Base-by-base conservation (phyloP, 306 rosid genomes). In the Boehmeria nivea region DNA sequence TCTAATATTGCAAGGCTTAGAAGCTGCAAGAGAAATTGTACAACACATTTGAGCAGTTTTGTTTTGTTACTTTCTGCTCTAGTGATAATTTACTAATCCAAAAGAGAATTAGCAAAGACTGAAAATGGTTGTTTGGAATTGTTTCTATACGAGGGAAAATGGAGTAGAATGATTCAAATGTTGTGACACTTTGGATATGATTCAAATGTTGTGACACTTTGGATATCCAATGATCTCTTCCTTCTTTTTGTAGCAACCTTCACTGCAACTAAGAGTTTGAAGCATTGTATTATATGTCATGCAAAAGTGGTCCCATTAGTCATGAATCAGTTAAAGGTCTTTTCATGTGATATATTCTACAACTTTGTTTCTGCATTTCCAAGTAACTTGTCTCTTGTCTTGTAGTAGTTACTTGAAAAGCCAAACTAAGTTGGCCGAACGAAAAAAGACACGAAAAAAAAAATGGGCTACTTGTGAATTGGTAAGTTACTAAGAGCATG, bases 11-110 rank as follows among this genome's bases (percentile, higher is more conserved):
- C 39, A 66, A 51, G 83, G 61, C 65, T 71, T 79, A 53, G 73
- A 40, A 53, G 78, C 48, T 42, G 75, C 67, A 19, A 57, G 6
- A 2, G 75, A 69, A 67, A 73, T 31, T 61, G 81, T 19, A 39
- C 66, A 52, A 71, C 74, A 66, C 96, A 87, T 87, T 68, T 53
- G 52, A 26, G 18, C 38, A n/a, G 21, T n/a, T n/a, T n/a, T n/a
- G n/a, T n/a, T n/a, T n/a, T n/a, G n/a, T n/a, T n/a, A n/a, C n/a
- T n/a, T n/a, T n/a, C n/a, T n/a, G n/a, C n/a, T n/a, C n/a, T n/a
- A 14, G 0, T 34, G 36, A 31, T 31, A 1, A 31, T 31, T 10
- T 31, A 4, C 36, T 10, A 31, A 39, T 23, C 42, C n/a, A n/a
- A n/a, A n/a, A n/a, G n/a, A n/a, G n/a, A n/a, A n/a, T n/a, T n/a